Evolutionary conservation across 371 early-diverging fungal genomes (phyloP).

Genomic region (Basidiobolus meristosporus): DNA sequence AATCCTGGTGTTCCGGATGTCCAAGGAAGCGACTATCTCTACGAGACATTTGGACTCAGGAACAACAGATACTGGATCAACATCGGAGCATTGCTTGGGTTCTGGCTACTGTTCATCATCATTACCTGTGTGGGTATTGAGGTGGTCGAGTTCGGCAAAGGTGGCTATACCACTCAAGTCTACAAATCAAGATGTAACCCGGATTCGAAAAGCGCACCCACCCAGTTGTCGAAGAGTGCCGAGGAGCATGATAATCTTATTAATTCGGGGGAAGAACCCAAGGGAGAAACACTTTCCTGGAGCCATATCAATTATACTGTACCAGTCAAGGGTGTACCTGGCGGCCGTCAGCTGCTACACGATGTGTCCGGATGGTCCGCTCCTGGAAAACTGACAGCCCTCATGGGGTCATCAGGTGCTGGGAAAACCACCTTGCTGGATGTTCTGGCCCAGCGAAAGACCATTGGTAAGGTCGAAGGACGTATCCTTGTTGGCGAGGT

Average conservation of each 20-base stretch:
- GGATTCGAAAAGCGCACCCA: no score
- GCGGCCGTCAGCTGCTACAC: slow-evolving; percentile 13
- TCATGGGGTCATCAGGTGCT: slow-evolving; percentile 53
- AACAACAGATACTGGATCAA: slow-evolving; percentile 28
- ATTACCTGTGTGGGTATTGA: slow-evolving; percentile 27
- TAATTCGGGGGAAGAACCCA: neutral
- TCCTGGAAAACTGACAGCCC: slow-evolving; percentile 9
- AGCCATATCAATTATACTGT: slow-evolving; percentile 13
- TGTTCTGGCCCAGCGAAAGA: slow-evolving; percentile 45
- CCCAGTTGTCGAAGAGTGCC: no score
- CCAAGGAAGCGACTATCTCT: slow-evolving; percentile 25
- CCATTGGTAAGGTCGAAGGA: slow-evolving; percentile 34
- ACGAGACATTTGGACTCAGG: slow-evolving; percentile 15
- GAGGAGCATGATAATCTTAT: no score
- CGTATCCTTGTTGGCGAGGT: slow-evolving; percentile 26
- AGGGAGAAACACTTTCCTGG: slow-evolving; percentile 17
- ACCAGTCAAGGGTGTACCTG: slow-evolving; percentile 9
- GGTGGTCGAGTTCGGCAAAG: slow-evolving; percentile 22
- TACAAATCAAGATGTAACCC: slow-evolving; percentile 3
- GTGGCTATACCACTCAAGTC: slow-evolving; percentile 28
- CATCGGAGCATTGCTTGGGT: slow-evolving; percentile 27
- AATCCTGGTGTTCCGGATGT: slow-evolving; percentile 18
- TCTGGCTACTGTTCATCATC: slow-evolving; percentile 24
- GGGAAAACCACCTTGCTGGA: slow-evolving; percentile 55
- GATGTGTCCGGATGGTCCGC: slow-evolving; percentile 12